Evolutionary conservation across 2,329 filamentous ascomycete genomes (phyloP).

Genomic region (Chaetomiaceae sp.): DNA sequence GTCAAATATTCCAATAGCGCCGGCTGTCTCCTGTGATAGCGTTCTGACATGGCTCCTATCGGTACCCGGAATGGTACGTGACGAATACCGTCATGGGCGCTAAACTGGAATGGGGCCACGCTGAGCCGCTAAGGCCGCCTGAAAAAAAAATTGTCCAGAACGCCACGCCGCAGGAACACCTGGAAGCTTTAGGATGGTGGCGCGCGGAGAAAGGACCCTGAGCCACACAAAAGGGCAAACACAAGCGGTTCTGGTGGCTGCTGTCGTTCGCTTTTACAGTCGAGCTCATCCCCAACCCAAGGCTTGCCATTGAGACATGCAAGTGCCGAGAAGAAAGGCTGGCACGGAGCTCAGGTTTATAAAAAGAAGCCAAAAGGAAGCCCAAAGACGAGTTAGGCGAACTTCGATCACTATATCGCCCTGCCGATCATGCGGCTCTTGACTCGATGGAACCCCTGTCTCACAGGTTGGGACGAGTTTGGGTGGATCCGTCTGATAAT

Average conservation of each 20-base stretch:
- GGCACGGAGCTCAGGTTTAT: not conserved
- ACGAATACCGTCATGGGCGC: not conserved
- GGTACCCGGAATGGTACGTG: conserved; percentile 1
- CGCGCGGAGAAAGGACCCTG: no score
- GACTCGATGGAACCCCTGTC: conserved; percentile 6
- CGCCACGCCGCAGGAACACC: no score
- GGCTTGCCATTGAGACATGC: no score
- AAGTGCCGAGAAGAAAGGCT: no score
- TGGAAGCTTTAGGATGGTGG: no score
- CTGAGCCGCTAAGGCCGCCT: not conserved
- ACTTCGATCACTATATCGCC: not conserved
- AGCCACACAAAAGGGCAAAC: no score
- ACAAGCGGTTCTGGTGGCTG: no score
- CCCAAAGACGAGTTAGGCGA: not conserved
- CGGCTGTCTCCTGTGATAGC: not conserved
- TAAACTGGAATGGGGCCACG: not conserved
- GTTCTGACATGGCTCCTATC: conserved; percentile 12
- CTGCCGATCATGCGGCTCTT: conserved; percentile 16
- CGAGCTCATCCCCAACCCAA: no score
- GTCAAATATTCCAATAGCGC: not conserved
- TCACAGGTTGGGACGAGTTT: not conserved
- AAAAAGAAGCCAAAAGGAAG: not conserved
- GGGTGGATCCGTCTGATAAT: conserved; percentile 2
- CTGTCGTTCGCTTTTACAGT: no score
- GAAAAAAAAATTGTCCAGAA: conserved; percentile 4